A percentile compares a stretch with the other conserved stretches of the same genome.
phyloP scores from a whole-genome alignment of 176 grass and related monocot genomes.

The Oryza brachyantha region DNA sequence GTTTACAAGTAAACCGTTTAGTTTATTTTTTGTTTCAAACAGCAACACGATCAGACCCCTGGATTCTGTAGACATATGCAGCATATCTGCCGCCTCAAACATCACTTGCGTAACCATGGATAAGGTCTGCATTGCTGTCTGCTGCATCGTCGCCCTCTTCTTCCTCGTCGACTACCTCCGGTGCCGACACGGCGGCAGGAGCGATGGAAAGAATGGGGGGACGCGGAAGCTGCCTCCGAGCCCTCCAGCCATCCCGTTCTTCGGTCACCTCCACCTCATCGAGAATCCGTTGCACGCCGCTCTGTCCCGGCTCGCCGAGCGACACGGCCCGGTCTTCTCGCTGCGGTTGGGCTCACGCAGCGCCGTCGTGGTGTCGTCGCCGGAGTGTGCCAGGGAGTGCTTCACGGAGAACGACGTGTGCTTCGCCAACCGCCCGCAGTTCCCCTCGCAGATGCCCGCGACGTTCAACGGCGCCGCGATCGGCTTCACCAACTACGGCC shows the following conservation, averaged over 20 bases:
- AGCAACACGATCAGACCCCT: too few species aligned
- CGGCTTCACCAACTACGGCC: conserved; percentile 33
- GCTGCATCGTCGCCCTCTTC: conserved; percentile 13
- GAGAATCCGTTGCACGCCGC: conserved; percentile 44
- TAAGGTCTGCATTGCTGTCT: background rate
- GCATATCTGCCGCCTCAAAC: too few species aligned
- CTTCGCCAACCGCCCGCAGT: conserved; percentile 58
- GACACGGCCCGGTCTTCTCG: conserved; percentile 45
- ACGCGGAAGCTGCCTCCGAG: background rate
- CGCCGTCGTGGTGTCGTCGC: conserved; percentile 50
- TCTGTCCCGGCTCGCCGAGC: conserved; percentile 37
- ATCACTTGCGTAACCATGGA: too few species aligned
- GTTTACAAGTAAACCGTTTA: too few species aligned
- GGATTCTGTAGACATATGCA: too few species aligned
- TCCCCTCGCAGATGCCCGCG: conserved; percentile 23
- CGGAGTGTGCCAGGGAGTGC: conserved; percentile 34
- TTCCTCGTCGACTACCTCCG: conserved; percentile 4
- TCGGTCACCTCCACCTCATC: conserved; percentile 64
- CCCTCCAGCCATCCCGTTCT: conserved; percentile 19
- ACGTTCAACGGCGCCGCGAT: conserved; percentile 38
- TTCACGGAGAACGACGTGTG: conserved; percentile 55
- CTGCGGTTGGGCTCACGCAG: conserved; percentile 52
- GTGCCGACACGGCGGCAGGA: background rate
- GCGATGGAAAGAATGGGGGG: background rate
- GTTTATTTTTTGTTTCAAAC: too few species aligned